Percentiles rank a stretch among this genome's conserved stretches.
Evolutionary conservation across 108 stramenopile genomes (phyloP).

Genomic region (Epipyxis sp.): DNA sequence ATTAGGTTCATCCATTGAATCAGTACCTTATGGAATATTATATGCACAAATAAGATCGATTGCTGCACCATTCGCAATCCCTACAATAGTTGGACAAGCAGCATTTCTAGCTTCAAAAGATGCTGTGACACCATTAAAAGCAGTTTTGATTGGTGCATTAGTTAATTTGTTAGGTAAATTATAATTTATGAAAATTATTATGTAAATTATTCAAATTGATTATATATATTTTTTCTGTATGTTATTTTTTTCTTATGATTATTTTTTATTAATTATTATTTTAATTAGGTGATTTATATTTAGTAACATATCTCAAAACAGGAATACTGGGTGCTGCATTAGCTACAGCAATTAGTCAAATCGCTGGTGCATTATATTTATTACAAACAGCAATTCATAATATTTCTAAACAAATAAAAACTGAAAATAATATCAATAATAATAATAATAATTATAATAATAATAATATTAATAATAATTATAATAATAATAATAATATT

Average conservation of each 20-base stretch:
- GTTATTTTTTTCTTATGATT: too few species aligned
- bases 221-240: too few species aligned
- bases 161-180: conserved; percentile 44
- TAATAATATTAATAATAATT: too few species aligned
- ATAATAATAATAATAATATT: too few species aligned
- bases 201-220: too few species aligned
- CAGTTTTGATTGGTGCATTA: conserved; percentile 35
- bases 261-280: too few species aligned
- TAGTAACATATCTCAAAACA: conserved; percentile 34
- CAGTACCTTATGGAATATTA: conserved; percentile 56
- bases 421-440: conserved; percentile 59
- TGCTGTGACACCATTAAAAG: conserved; percentile 68
- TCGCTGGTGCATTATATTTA: conserved; percentile 43
- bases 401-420: conserved; percentile 68
- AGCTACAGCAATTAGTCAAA: conserved; percentile 42
- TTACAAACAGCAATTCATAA: conserved; percentile 65
- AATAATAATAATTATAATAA: too few species aligned
- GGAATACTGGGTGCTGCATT: conserved; percentile 43
- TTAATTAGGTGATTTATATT: conserved; percentile 39
- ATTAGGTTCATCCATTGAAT: conserved; percentile 6
- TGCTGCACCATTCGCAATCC: conserved; percentile 64
- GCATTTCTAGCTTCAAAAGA: conserved; percentile 69
- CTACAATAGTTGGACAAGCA: conserved; percentile 71
- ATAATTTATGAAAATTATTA: too few species aligned
- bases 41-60: conserved; percentile 68